Evolutionary conservation across 805 yeast species (phyloP), one percentile per base, ranked within the genome.

Genomic region (Kregervanrija delftensis): DNA sequence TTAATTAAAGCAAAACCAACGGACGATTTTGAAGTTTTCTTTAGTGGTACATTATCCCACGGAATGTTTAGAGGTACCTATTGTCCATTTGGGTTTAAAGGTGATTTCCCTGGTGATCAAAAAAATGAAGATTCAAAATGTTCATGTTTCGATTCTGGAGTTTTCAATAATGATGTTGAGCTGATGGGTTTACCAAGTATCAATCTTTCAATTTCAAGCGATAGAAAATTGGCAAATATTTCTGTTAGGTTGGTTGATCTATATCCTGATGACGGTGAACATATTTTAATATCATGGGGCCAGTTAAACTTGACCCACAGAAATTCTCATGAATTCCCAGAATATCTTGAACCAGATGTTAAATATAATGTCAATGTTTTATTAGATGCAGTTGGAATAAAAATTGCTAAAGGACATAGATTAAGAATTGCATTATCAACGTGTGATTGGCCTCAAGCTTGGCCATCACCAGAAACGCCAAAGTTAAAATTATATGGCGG

Each of bases 41-140:
- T 66, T 41, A 49, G 60, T 39, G 74, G 74, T 13, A 48, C 55
- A 9, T 56, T 66, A 44, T 65, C 69, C 3, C 72, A 71, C 49
- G 76, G 76, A 5, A 47, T 67, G 17, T 67, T 68, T 47, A 61
- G 74, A 56, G 75, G 76, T 15, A 68, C 69, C 1, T 71, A 52
- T 54, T 71, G 75, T 57, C 75, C 75, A 37, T 71, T 71, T 52
- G 76, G 75, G 1, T 69, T 67, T 49, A 60, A 54, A 17, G 75
- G 74, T 34, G 74, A 71, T 45, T 71, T 71, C 55, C 74, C 75
- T 17, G 59, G 69, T 10, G 74, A 71, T 45, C 75, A 71, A 48
- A 63, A 60, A 44, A 47, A 60, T 37, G 74, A 71, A 49, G 74
- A 71, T 48, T 51, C 66, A 5, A 71, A 69, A 43, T 64, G 71